phyloP scores from a whole-genome alignment of 73 alveolate genomes.

The Loxodes magnus region DNA sequence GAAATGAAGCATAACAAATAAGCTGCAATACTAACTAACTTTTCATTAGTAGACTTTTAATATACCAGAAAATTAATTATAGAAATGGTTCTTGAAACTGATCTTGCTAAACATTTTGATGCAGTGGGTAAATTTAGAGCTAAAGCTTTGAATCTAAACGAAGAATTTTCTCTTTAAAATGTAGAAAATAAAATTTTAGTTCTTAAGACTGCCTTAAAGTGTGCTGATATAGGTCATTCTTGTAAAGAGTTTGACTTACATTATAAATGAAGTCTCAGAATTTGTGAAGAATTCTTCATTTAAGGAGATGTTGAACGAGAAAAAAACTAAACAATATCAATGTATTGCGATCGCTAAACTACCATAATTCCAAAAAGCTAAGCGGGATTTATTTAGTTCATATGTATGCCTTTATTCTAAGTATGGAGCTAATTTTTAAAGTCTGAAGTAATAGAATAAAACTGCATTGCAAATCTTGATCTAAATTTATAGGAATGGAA shows the following conservation, averaged over 20 bases:
- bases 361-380: not conserved
- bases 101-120: slow-evolving; percentile 4
- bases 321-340: too few species aligned
- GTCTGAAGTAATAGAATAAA: too few species aligned
- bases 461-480: too few species aligned
- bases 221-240: slow-evolving; percentile 11
- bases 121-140: not conserved
- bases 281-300: slow-evolving; percentile 3
- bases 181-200: not conserved
- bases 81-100: not conserved
- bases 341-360: slow-evolving; percentile 4
- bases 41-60: not conserved
- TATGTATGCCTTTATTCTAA: not conserved
- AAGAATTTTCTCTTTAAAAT: not conserved
- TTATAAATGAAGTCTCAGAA: not conserved
- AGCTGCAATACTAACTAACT: not conserved
- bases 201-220: not conserved
- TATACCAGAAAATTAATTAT: not conserved
- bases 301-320: slow-evolving; percentile 6
- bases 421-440: not conserved
- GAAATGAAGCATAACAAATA: not conserved
- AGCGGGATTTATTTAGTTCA: not conserved
- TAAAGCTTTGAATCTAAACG: too few species aligned
- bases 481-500: too few species aligned
- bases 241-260: not conserved